Percentiles rank a stretch among this genome's conserved stretches.
Evolutionary conservation across 257 asterid species (phyloP).

Genomic region (Voacanga thouarsii): DNA sequence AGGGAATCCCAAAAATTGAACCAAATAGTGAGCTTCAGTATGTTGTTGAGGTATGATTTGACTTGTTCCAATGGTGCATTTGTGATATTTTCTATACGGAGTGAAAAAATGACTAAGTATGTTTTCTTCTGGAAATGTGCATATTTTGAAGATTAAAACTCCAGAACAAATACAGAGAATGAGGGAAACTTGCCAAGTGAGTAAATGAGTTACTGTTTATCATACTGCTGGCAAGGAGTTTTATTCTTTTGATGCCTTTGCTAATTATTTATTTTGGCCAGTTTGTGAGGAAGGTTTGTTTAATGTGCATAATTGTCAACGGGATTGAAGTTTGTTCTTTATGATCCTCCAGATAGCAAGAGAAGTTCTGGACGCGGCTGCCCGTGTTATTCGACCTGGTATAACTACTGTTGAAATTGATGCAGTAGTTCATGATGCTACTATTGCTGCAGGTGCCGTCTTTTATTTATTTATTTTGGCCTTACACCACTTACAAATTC

Average conservation of each 20-base stretch:
- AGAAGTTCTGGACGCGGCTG: slow-evolving; percentile 97
- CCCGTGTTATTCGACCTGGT: slow-evolving; percentile 87
- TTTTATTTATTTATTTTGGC: background rate
- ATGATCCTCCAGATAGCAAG: slow-evolving; percentile 63
- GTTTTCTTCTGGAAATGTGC: slow-evolving; percentile 22
- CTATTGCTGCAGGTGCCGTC: slow-evolving; percentile 76
- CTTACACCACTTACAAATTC: background rate
- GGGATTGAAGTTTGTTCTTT: background rate
- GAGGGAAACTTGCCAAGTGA: slow-evolving; percentile 92
- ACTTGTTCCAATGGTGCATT: slow-evolving; percentile 10
- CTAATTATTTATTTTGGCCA: background rate
- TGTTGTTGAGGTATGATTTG: slow-evolving; percentile 73
- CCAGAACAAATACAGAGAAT: slow-evolving; percentile 78
- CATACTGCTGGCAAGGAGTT: background rate
- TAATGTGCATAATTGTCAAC: background rate
- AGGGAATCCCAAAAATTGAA: slow-evolving; percentile 95
- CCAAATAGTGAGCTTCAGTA: slow-evolving; percentile 88
- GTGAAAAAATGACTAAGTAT: slow-evolving; percentile 21
- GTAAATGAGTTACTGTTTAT: slow-evolving; percentile 13
- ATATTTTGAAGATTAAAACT: slow-evolving; percentile 70
- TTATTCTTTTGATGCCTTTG: background rate
- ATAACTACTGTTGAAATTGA: slow-evolving; percentile 97
- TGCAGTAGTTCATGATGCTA: slow-evolving; percentile 90
- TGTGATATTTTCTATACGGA: background rate
- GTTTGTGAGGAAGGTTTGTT: background rate